These are phyloP conservation scores for Aspergillus homomorphus DNA, from an alignment of 495 filamentous ascomycete genomes.

Conservation along the genomic window DNA sequence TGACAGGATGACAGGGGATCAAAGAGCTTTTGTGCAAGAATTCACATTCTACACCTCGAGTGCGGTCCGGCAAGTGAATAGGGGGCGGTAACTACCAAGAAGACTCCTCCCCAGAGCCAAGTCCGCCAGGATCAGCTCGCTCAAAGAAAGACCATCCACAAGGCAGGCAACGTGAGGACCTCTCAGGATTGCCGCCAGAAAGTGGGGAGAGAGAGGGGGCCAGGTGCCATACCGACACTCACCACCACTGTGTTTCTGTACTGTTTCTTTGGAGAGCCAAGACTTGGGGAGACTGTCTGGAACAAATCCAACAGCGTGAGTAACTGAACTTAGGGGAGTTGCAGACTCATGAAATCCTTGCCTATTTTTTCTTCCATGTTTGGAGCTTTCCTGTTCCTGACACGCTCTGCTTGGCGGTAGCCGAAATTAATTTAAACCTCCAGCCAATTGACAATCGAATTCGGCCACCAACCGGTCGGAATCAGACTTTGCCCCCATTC, in stretches of 20 bases:
- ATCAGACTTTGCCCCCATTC: conserved; percentile 14
- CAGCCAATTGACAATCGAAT: conserved; percentile 14
- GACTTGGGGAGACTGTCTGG: not conserved
- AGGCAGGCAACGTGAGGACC: conserved; percentile 3
- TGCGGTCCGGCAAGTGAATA: not conserved
- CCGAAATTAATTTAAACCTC: conserved; percentile 20
- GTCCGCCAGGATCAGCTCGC: conserved; percentile 1
- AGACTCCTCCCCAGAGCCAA: not conserved
- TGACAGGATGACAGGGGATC: not conserved
- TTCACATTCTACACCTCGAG: not conserved
- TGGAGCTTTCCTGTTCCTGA: conserved; percentile 32
- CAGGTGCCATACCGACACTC: not conserved
- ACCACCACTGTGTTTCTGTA: no score
- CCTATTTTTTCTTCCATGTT: conserved; percentile 18
- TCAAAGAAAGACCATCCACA: not conserved
- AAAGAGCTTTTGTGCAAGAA: not conserved
- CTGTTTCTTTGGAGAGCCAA: not conserved
- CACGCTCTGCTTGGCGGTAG: conserved; percentile 17
- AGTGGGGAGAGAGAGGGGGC: not conserved
- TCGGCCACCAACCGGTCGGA: conserved; percentile 9
- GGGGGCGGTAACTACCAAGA: not conserved
- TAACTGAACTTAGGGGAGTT: not conserved
- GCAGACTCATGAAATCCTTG: not conserved
- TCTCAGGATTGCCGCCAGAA: conserved; percentile 2
- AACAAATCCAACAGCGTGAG: not conserved